Evolutionary conservation across 2,329 filamentous ascomycete species (phyloP).

Genomic region (Endoconidiophora laricicola): DNA sequence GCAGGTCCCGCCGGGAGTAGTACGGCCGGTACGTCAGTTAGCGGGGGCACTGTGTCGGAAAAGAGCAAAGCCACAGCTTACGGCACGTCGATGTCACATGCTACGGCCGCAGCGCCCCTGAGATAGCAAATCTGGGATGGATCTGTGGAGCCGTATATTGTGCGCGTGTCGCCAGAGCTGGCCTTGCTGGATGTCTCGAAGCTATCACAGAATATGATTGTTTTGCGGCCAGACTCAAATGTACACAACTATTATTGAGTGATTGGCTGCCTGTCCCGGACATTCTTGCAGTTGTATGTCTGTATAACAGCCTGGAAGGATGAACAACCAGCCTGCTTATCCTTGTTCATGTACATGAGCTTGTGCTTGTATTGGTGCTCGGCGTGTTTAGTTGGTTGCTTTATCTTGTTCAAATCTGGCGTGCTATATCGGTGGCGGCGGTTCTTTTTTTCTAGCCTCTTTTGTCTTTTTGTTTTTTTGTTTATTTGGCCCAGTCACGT

Average conservation of each 20-base stretch:
- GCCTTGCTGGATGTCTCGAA: constrained; percentile 5
- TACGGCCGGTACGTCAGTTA: background rate
- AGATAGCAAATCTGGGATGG: constrained; percentile 12
- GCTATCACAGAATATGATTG: constrained; percentile 7
- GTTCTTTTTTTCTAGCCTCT: background rate
- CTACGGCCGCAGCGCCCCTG: constrained; percentile 2
- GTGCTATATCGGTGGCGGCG: background rate
- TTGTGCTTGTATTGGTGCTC: background rate
- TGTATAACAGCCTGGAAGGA: too few species aligned
- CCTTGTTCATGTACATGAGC: background rate
- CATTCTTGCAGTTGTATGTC: too few species aligned
- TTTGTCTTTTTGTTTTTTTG: background rate
- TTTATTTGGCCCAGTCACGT: too few species aligned
- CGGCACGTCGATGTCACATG: background rate
- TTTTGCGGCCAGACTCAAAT: constrained; percentile 2
- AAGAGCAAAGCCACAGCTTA: too few species aligned
- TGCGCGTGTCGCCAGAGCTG: constrained; percentile 5
- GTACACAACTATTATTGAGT: too few species aligned
- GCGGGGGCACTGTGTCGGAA: background rate
- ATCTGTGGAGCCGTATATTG: constrained; percentile 1
- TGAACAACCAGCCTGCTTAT: background rate
- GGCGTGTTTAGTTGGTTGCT: background rate
- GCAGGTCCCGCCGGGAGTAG: background rate
- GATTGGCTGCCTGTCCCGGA: too few species aligned
- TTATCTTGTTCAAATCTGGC: too few species aligned